phyloP scores from a whole-genome alignment of 805 yeast genomes.

The Soucietia sequanensis region DNA sequence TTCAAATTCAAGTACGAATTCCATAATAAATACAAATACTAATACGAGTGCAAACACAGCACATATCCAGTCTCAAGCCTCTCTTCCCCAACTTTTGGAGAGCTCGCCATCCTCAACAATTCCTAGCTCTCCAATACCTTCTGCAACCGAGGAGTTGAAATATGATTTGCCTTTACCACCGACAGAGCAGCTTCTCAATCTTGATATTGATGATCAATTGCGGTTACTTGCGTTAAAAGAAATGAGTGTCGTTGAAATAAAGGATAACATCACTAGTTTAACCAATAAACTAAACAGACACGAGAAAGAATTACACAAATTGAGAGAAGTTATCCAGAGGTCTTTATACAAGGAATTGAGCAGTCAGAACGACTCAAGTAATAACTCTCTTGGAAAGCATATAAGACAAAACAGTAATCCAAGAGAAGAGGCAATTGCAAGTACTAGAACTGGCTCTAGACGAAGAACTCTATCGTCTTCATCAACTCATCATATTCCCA shows the following conservation, averaged over 20 bases:
- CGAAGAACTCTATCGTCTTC: slow-evolving; percentile 12
- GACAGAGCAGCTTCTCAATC: slow-evolving; percentile 20
- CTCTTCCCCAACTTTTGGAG: too few relatives aligned
- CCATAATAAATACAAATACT: too few relatives aligned
- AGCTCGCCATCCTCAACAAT: slow-evolving; percentile 1
- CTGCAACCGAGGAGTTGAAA: slow-evolving; percentile 14
- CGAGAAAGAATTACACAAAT: slow-evolving; percentile 48
- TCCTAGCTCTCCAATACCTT: slow-evolving; percentile 6
- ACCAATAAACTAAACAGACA: slow-evolving; percentile 36
- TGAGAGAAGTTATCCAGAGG: slow-evolving; percentile 48
- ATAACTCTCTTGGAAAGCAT: too few relatives aligned
- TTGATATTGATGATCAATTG: slow-evolving; percentile 53
- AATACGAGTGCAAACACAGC: too few relatives aligned
- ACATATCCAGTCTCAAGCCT: too few relatives aligned
- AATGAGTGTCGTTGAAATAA: slow-evolving; percentile 63
- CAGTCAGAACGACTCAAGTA: slow-evolving; percentile 5
- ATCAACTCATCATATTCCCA: slow-evolving; percentile 1
- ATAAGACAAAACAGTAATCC: slow-evolving; percentile 20
- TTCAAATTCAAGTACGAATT: too few relatives aligned
- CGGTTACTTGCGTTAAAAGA: slow-evolving; percentile 67
- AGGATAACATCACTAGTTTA: slow-evolving; percentile 51
- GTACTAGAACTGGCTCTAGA: slow-evolving; percentile 26
- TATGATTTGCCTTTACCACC: slow-evolving; percentile 33
- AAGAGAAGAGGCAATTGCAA: slow-evolving; percentile 26
- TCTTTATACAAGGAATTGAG: slow-evolving; percentile 44